Evolutionary conservation across 345 rosid genomes (phyloP), one percentile per base, ranked within the genome.

Genomic region (Raphanus raphanistrum): DNA sequence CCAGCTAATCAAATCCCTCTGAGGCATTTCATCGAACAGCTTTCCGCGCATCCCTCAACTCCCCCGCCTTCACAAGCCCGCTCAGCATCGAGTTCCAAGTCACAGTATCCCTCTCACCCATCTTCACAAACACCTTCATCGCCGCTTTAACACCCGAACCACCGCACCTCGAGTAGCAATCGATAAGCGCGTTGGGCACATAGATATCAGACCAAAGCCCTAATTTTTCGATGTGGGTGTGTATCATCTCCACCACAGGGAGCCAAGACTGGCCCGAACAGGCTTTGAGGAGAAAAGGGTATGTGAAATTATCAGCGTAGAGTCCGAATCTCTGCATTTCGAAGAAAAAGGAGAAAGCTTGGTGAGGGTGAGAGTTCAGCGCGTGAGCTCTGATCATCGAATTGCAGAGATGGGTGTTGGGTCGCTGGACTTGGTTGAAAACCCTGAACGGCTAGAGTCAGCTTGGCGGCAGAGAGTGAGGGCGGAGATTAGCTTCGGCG

Each of bases 131-230:
- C 84, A 92, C 66, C 82, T 80, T 92, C 88, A 69, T 82, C 2
- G 98, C 96, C n/a, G 71, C 82, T 38, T 67, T 43, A 76, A 94
- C 76, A 54, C 98, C 96, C 65, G 45, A 45, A 6, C 52, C 84
- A 27, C 97, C 97, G 72, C 96, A 94, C 78, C 80, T 89, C 0
- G 82, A 89, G 67, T 94, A 94, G 75, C 89, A 84, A 86, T 89
- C 97, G 27, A 94, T 89, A 15, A 94, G 81, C 2, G 97, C 84
- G 76, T 94, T 94, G 52, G 98, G 98, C 59, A 92, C 92, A 75
- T 87, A 92, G 1, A 90, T 77, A 86, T 94, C 98, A 50, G 79
- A 79, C 6, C 74, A 83, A 88, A 92, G 87, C 26, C 93, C 94
- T 17, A 71, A 79, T 76, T 94, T 94, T 73, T 85, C 90, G 4